Evolutionary conservation across 2,329 filamentous ascomycete genomes (phyloP).

Genomic region (Alternaria incomplexa): DNA sequence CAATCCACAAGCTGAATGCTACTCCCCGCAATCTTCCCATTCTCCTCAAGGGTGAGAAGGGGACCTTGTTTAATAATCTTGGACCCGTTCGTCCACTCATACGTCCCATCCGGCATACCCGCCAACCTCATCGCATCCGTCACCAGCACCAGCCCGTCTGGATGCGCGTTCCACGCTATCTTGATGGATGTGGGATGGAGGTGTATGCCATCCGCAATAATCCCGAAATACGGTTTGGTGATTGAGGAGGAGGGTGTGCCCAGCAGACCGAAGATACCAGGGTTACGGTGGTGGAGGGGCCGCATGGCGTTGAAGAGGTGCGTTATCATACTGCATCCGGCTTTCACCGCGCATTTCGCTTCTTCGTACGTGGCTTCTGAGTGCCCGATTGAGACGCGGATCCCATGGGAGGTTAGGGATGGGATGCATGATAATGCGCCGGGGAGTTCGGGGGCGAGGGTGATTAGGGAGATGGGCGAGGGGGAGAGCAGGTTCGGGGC

Average conservation of each 20-base stretch:
- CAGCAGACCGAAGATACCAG: conserved; percentile 85
- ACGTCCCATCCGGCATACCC: conserved; percentile 81
- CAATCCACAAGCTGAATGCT: conserved; percentile 80
- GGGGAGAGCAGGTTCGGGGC: conserved; percentile 63
- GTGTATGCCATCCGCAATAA: conserved; percentile 91
- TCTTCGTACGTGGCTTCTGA: conserved; percentile 87
- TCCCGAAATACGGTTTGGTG: conserved; percentile 77
- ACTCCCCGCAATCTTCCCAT: conserved; percentile 62
- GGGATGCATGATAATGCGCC: conserved; percentile 75
- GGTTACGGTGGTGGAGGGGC: conserved; percentile 87
- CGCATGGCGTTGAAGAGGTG: conserved; percentile 95
- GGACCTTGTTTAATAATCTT: conserved; percentile 73
- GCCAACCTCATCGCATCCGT: conserved; percentile 92
- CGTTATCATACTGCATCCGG: conserved; percentile 84
- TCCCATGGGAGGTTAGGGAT: conserved; percentile 67
- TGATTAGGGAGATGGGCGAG: conserved; percentile 75
- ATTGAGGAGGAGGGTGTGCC: conserved; percentile 55
- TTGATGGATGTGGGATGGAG: conserved; percentile 87
- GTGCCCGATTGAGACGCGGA: conserved; percentile 83
- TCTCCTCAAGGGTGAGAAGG: conserved; percentile 76
- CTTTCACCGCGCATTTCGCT: conserved; percentile 71
- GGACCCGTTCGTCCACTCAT: conserved; percentile 81
- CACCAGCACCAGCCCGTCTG: conserved; percentile 83
- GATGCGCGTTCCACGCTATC: conserved; percentile 87
- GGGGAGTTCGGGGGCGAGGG: conserved; percentile 78